Percentiles rank a stretch among this genome's conserved stretches.
These are phyloP conservation scores for Fagopyrum tataricum DNA, from an alignment of 148 eudicot genomes.

Conservation along the genomic window DNA sequence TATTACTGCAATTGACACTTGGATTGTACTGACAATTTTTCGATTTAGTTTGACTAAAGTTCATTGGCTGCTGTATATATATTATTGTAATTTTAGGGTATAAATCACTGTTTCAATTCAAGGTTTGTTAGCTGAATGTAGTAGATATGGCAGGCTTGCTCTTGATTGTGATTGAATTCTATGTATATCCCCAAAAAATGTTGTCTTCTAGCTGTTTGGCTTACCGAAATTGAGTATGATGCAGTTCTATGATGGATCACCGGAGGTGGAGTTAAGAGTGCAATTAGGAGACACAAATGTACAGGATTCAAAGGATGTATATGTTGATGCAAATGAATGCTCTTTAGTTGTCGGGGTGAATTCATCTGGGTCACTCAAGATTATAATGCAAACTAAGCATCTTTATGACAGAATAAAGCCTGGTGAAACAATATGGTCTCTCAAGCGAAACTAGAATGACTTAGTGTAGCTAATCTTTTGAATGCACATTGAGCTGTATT, in stretches of 20 bases:
- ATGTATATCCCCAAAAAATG: neutral
- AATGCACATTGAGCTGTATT: neutral
- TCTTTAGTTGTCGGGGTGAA: constrained; percentile 44
- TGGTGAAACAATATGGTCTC: constrained; percentile 90
- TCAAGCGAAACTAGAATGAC: constrained; percentile 11
- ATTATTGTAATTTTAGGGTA: neutral
- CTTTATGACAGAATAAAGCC: constrained; percentile 81
- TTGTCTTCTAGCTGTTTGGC: neutral
- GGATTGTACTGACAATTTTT: neutral
- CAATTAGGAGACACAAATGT: constrained; percentile 35
- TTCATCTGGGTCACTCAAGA: constrained; percentile 36
- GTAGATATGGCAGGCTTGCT: neutral
- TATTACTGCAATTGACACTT: neutral
- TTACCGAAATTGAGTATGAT: constrained; percentile 15
- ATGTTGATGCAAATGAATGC: constrained; percentile 62
- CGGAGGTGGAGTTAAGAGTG: constrained; percentile 81
- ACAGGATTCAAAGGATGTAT: constrained; percentile 47
- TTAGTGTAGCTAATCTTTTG: neutral
- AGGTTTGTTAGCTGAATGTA: neutral
- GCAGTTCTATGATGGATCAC: constrained; percentile 77
- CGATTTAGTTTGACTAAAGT: neutral
- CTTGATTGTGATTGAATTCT: neutral
- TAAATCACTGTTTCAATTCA: neutral
- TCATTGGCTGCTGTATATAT: neutral
- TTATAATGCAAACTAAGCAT: constrained; percentile 61